Percentiles rank a stretch among this genome's conserved stretches.
These are phyloP conservation scores for Ramaria rubella DNA, from an alignment of 768 basidiomycete genomes.

Conservation along the genomic window DNA sequence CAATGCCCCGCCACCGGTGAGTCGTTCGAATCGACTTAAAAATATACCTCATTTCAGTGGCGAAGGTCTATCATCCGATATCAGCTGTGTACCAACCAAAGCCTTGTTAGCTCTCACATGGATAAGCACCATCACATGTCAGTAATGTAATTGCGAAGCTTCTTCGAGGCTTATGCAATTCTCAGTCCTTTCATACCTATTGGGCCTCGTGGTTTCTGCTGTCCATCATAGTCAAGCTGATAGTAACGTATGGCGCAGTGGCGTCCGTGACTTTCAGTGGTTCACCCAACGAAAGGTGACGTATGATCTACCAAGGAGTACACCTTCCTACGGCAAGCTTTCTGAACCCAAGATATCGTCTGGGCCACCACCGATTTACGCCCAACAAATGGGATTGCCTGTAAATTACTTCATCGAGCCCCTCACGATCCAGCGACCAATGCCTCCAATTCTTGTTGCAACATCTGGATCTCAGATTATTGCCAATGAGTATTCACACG, in stretches of 20 bases:
- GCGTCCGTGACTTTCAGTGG: conserved; percentile 40
- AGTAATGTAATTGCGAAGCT: conserved; percentile 16
- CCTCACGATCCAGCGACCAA: conserved; percentile 4
- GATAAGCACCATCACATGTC: conserved; percentile 39
- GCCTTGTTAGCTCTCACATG: conserved; percentile 58
- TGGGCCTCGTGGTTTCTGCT: conserved; percentile 39
- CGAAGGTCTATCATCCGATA: not conserved
- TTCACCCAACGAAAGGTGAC: conserved; percentile 26
- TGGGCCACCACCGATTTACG: conserved; percentile 13
- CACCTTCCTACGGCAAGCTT: conserved; percentile 21
- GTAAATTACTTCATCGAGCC: not conserved
- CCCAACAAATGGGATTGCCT: conserved; percentile 8
- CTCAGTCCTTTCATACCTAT: conserved; percentile 54
- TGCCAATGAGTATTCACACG: not conserved
- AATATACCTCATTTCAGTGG: not conserved
- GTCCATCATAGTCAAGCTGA: conserved; percentile 41
- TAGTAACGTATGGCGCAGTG: conserved; percentile 44
- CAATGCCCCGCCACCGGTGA: conserved; percentile 31
- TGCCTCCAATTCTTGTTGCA: conserved; percentile 12
- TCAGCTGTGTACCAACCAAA: conserved; percentile 44
- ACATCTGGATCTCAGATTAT: not conserved
- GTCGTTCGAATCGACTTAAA: not conserved
- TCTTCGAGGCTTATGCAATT: conserved; percentile 1
- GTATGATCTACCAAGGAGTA: conserved; percentile 39
- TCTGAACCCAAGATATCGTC: conserved; percentile 15